These are phyloP conservation scores for Candida quercuum DNA, from an alignment of 805 yeast species.

Conservation along the genomic window DNA sequence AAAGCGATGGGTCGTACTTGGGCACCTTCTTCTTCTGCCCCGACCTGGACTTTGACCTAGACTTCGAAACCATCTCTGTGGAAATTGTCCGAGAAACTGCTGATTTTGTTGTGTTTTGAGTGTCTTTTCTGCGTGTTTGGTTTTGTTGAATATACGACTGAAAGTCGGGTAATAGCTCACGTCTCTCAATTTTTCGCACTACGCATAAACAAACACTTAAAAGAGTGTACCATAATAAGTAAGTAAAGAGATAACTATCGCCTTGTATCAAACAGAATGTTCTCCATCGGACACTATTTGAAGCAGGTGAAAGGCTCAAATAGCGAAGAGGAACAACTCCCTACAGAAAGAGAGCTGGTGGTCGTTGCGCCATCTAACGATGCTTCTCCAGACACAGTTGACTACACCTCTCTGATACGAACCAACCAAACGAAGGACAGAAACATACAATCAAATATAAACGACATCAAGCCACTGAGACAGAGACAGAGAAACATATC, in stretches of 20 bases:
- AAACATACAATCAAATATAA: slow-evolving; percentile 38
- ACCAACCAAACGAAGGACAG: slow-evolving; percentile 15
- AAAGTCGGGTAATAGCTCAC: neutral
- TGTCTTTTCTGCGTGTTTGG: too few species aligned
- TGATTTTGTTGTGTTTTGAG: too few species aligned
- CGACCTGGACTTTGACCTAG: neutral
- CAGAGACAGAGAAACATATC: slow-evolving; percentile 34
- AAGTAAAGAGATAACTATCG: too few species aligned
- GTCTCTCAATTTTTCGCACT: too few species aligned
- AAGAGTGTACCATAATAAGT: too few species aligned
- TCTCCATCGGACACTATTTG: slow-evolving; percentile 17
- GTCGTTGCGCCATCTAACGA: slow-evolving; percentile 8
- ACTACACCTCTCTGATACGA: slow-evolving; percentile 18
- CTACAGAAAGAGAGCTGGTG: slow-evolving; percentile 6
- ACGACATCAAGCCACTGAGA: slow-evolving; percentile 59
- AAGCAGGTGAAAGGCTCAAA: slow-evolving; percentile 10
- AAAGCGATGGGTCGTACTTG: slow-evolving; percentile 10
- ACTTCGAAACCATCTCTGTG: neutral
- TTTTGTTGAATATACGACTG: too few species aligned
- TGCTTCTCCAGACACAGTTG: slow-evolving; percentile 4
- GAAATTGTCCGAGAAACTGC: too few species aligned
- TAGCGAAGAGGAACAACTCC: neutral
- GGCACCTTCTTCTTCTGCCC: neutral
- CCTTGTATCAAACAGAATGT: too few species aligned
- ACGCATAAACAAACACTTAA: too few species aligned